Evolutionary conservation across 192 early-diverging fungal species (phyloP), one percentile per base, ranked within the genome.

Genomic region (Entomortierella chlamydospora): DNA sequence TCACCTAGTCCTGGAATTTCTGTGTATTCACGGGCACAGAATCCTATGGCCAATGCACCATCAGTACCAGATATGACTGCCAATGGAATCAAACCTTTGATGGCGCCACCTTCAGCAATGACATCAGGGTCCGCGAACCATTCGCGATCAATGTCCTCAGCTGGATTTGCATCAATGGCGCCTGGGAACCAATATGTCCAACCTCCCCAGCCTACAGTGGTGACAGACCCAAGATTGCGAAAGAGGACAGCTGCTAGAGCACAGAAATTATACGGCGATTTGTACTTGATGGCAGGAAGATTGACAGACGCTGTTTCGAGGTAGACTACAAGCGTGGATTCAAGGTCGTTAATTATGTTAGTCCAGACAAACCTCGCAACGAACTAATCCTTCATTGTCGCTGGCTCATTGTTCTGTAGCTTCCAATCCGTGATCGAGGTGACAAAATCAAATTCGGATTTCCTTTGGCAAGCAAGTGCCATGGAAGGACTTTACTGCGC

Each of bases 231-330:
- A 54, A 84, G 80, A 57, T 61, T 81, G 26, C 85, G 88, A 54
- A 89, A 88, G 68, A 73, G 93, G 22, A 90, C 94, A 4, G 91
- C 90, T 23, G 89, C 88, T 0, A 63, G 94, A 63, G 87, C 87
- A n/a, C 85, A 92, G 51, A 95, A 95, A 61, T 67, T 95, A 20
- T 73, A 93, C 11, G 91, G 85, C 8, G 94, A 95, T 79, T 66
- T 94, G 55, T 94, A 89, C 82, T 61, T 95, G 54, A 70, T 95
- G 79, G 87, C 91, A 34, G 94, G 94, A 22, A 70, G 90, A 47
- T 61, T 91, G 31, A 91, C 93, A 4, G 82, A 90, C 63, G 94
- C 94, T 7, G 88, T 92, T n/a, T 69, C 64, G 43, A 82, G 85
- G 89, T 89, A 82, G 8, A 57, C 15, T 0, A n/a, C n/a, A n/a